Base-by-base conservation (phyloP, 2,329 filamentous ascomycete genomes). In the Aspergillus nomiae region DNA sequence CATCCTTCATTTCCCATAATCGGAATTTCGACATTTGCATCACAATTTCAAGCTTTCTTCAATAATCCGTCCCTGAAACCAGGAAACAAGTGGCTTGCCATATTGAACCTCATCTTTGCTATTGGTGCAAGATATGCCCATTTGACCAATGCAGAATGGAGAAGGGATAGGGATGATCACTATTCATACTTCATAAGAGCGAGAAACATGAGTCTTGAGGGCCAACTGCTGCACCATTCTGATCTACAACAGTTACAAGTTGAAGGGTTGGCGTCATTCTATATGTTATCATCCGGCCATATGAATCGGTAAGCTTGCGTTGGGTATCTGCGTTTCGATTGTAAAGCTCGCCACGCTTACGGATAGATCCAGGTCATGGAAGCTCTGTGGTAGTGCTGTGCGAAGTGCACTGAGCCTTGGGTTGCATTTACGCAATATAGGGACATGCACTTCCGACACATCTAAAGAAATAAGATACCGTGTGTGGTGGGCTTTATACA, bases 1-100 rank as follows among this genome's bases (percentile, higher is more conserved):
- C 79, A 82, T 65, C 73, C 78, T 1, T 77, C 78, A 2, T 82
- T 81, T 66, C 80, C 80, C 24, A 78, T 82, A 19, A 74, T 82
- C 58, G 76, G 78, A 10, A 75, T 75, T 53, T 69, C 73, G 2
- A 78, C 76, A 16, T 81, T 82, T 63, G 72, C 76, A n/a, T 72
- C 71, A 11, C 78, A 81, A 48, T 81, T 80, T 50, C 74, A 77
- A 48, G 71, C 76, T 16, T 78, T 79, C 63, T 77, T 74, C 61
- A 73, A 66, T 38, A 70, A 75, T 24, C 71, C 71, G 1, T 69
- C 70, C 19, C 59, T 79, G 24, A 74, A 71, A 14, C 77, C 78
- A 7, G 77, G 77, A 7, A 77, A 72, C 54, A 77, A 76, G 58
- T 80, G 77, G 77, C 73, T 81, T 19, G 77, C 80, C 16, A 81